Conservation (phyloP, 257 asterid species). For the Ilex asprella region DNA sequence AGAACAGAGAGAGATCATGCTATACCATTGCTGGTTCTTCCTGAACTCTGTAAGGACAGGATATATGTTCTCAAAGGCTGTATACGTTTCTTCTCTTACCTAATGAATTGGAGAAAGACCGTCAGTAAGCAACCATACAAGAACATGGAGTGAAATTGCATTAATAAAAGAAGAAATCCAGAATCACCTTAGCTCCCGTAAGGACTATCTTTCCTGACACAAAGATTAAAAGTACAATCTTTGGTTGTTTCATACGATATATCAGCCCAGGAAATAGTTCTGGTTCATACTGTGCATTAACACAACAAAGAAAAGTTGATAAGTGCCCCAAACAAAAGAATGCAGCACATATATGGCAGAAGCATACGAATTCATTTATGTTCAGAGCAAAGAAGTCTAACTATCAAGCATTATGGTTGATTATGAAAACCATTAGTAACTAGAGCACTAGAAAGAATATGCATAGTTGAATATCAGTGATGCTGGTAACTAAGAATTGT, state of each 20-base stretch:
- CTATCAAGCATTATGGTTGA: too few relatives aligned
- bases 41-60: slow-evolving; percentile 18
- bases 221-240: slow-evolving; percentile 14
- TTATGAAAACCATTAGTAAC: too few relatives aligned
- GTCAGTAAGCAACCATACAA: background rate
- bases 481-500: background rate
- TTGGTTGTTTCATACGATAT: slow-evolving; percentile 18
- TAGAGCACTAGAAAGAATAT: too few relatives aligned
- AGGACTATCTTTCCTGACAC: slow-evolving; percentile 21
- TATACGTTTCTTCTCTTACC: slow-evolving; percentile 12
- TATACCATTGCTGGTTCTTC: slow-evolving; percentile 15
- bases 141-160: background rate
- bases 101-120: background rate
- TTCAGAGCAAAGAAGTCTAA: too few relatives aligned
- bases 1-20: background rate
- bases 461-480: too few relatives aligned
- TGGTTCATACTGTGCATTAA: slow-evolving; percentile 15
- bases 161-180: background rate
- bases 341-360: too few relatives aligned
- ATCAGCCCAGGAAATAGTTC: slow-evolving; percentile 19
- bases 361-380: too few relatives aligned
- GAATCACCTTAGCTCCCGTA: slow-evolving; percentile 20
- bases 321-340: background rate
- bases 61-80: slow-evolving; percentile 18
- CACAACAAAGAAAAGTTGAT: background rate